Evolutionary conservation across 148 eudicot genomes (phyloP).

Genomic region (Rhododendron ferrugineum): DNA sequence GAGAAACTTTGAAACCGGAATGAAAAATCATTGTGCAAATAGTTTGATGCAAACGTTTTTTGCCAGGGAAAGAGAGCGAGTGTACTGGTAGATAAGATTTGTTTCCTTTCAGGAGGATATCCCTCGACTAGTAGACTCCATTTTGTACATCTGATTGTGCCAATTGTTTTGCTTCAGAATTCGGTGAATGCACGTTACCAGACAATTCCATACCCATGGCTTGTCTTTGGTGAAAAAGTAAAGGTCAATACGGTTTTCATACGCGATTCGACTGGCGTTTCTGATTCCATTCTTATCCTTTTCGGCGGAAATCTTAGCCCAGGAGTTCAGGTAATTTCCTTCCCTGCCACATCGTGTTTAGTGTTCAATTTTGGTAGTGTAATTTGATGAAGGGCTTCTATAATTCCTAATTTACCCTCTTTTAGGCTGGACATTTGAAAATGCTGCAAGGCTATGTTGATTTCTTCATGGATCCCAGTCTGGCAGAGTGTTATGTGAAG

Average conservation of each 20-base stretch:
- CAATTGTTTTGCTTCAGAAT: slow-evolving; percentile 52
- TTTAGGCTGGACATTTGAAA: slow-evolving; percentile 81
- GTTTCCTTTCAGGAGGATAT: background rate
- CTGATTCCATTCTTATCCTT: slow-evolving; percentile 89
- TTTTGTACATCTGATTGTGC: background rate
- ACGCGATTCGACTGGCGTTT: slow-evolving; percentile 95
- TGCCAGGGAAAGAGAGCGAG: background rate
- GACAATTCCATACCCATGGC: slow-evolving; percentile 96
- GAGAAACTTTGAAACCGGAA: background rate
- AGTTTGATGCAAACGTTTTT: background rate
- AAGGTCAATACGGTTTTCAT: slow-evolving; percentile 92
- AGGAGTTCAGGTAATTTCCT: slow-evolving; percentile 59
- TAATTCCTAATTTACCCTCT: slow-evolving; percentile 11
- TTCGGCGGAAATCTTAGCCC: slow-evolving; percentile 79
- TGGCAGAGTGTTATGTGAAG: slow-evolving; percentile 80
- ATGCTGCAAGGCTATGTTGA: slow-evolving; percentile 92
- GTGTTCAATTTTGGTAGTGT: background rate
- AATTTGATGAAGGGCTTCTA: background rate
- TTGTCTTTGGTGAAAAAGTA: slow-evolving; percentile 95
- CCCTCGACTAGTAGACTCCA: background rate
- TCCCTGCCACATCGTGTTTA: background rate
- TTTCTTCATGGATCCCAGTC: slow-evolving; percentile 89
- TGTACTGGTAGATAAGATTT: background rate
- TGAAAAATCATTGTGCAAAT: background rate
- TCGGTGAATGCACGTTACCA: slow-evolving; percentile 98